phyloP scores from a whole-genome alignment of 306 rosid genomes.

The Gleditsia sinensis region DNA sequence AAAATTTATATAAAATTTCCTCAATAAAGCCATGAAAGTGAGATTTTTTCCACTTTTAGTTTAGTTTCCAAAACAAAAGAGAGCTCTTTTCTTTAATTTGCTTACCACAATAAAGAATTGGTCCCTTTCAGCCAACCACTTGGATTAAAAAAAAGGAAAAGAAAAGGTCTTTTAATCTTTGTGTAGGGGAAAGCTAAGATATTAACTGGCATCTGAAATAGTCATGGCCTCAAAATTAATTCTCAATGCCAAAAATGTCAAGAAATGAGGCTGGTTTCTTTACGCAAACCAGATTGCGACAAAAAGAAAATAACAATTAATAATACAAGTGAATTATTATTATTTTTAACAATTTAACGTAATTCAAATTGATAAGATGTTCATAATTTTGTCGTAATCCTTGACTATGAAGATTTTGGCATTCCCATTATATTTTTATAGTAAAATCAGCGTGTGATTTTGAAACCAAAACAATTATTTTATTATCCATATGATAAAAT shows the following conservation, averaged over 20 bases:
- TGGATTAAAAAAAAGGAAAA: neutral
- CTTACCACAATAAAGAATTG: neutral
- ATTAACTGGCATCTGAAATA: neutral
- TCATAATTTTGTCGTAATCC: neutral
- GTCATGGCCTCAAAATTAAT: slow-evolving; percentile 1
- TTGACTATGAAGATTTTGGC: neutral
- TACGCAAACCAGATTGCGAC: no score
- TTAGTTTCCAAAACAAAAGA: neutral
- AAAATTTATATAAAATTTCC: no score
- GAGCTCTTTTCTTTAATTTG: neutral
- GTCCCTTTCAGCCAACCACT: neutral
- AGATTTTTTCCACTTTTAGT: neutral
- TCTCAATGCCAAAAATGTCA: no score
- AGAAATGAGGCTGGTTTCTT: no score
- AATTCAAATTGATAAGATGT: neutral
- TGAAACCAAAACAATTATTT: neutral
- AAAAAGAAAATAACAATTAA: no score
- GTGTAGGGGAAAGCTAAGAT: neutral
- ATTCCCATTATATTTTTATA: no score
- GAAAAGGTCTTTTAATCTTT: no score
- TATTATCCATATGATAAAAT: no score
- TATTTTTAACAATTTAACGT: no score
- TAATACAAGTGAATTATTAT: no score
- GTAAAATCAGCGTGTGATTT: neutral
- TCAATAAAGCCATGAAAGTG: neutral